phyloP scores from a whole-genome alignment of 164 flowering plant genomes.

The Nymphaea thermarum region DNA sequence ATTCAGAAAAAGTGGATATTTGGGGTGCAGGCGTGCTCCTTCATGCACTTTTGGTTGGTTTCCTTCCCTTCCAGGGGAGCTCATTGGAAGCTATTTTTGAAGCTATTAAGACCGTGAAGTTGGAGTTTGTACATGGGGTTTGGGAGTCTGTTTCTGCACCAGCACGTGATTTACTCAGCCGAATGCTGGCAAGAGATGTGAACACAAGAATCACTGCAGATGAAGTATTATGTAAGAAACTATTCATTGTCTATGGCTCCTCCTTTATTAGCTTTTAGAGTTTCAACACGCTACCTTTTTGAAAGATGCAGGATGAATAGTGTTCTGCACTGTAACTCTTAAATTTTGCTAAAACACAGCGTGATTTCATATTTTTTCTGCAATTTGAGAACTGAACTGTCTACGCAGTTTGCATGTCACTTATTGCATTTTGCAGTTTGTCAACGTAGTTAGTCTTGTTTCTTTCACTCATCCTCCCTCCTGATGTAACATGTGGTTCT shows the following conservation, averaged over 20 bases:
- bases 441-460: not conserved
- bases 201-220: constrained; percentile 76
- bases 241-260: not conserved
- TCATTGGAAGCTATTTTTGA: constrained; percentile 73
- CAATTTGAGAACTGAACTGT: not conserved
- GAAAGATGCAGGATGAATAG: no score
- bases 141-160: constrained; percentile 84
- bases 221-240: constrained; percentile 63
- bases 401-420: not conserved
- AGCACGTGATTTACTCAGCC: constrained; percentile 68
- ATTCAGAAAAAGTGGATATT: constrained; percentile 86
- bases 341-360: not conserved
- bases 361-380: not conserved
- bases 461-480: not conserved
- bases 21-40: constrained; percentile 98
- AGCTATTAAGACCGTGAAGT: constrained; percentile 65
- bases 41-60: constrained; percentile 71
- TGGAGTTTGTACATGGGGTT: constrained; percentile 56
- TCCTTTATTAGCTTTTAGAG: not conserved
- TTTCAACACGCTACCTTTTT: not conserved
- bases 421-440: not conserved
- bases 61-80: constrained; percentile 81
- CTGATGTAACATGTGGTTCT: not conserved
- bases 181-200: constrained; percentile 78
- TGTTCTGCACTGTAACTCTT: no score